Evolutionary conservation across 768 basidiomycete species (phyloP), one percentile per base, ranked within the genome.

Genomic region (Pulveroboletus sp.): DNA sequence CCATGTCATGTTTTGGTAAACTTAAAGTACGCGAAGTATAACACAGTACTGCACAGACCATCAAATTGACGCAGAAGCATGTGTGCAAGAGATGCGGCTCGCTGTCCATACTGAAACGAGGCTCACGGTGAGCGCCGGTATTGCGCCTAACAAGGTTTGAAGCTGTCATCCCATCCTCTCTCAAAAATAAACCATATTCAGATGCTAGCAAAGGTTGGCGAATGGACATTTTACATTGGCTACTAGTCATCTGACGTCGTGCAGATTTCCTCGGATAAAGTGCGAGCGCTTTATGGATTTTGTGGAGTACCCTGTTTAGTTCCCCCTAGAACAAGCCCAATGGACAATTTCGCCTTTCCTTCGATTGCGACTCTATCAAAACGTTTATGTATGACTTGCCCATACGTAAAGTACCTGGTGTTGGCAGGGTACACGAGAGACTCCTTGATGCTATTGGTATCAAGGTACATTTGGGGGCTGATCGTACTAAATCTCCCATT

Each of bases 151-250:
- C 69, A 89, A 88, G 77, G 93, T 93, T 61, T 46, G 79, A 62
- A 57, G 45, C 12, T 57, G 33, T 57, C 55, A 45, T 53, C 36
- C 26, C 42, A 49, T 53, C 14, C 55, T 52, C 50, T 56, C 43
- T 35, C 33, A 27, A 39, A 53, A 33, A 52, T 57, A 45, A 67
- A 50, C 38, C 53, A 2, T 51, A 21, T 38, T 3, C 51, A 90
- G 83, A 93, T 93, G 86, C 76, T 98, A 15, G 92, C 93, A 36
- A 98, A 98, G 77, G 89, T 90, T 47, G 75, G 88, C 88, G 49
- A 58, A 73, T 55, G 28, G 41, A 7, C 24, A 27, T 9, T 15
- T 37, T 43, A 27, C 6, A 12, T 37, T 33, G 8, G n/a, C 59
- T n/a, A 35, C 43, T 50, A 32, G 47, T 47, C 27, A 39, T 39